A percentile compares a stretch with the other conserved stretches of the same genome.
phyloP scores from a whole-genome alignment of 129 eudicot genomes.

The Escallonia rubra region DNA sequence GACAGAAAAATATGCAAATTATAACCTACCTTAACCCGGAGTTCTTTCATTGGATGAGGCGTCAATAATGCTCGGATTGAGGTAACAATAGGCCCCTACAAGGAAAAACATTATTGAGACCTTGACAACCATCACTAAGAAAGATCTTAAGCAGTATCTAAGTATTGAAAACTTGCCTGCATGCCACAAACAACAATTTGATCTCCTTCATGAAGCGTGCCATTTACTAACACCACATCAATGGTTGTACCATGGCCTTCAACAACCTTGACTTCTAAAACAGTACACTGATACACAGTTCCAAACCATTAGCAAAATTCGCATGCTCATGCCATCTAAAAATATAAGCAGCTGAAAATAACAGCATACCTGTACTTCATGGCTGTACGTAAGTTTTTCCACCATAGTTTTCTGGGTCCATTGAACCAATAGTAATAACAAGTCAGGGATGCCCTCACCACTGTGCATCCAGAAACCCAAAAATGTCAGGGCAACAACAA shows the following conservation, averaged over 20 bases:
- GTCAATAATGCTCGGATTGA: constrained; percentile 78
- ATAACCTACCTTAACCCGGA: constrained; percentile 72
- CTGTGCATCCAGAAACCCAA: constrained; percentile 36
- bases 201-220: constrained; percentile 97
- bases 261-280: constrained; percentile 96
- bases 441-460: constrained; percentile 97
- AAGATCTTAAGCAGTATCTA: constrained; percentile 6
- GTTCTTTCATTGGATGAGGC: constrained; percentile 99
- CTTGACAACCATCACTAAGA: constrained; percentile 7
- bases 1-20: no score
- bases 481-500: constrained; percentile 3
- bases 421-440: constrained; percentile 64
- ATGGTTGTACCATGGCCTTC: constrained; percentile 98
- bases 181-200: constrained; percentile 94
- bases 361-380: constrained; percentile 61
- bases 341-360: background rate
- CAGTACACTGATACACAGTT: constrained; percentile 68
- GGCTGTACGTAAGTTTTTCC: constrained; percentile 69
- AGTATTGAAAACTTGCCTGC: constrained; percentile 52
- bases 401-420: constrained; percentile 98
- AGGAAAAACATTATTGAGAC: background rate
- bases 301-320: constrained; percentile 7
- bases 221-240: constrained; percentile 92
- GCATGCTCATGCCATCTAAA: background rate
- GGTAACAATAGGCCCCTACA: constrained; percentile 82